Conservation (phyloP, 139 green algal genomes). For the Volvox reticuliferus region DNA sequence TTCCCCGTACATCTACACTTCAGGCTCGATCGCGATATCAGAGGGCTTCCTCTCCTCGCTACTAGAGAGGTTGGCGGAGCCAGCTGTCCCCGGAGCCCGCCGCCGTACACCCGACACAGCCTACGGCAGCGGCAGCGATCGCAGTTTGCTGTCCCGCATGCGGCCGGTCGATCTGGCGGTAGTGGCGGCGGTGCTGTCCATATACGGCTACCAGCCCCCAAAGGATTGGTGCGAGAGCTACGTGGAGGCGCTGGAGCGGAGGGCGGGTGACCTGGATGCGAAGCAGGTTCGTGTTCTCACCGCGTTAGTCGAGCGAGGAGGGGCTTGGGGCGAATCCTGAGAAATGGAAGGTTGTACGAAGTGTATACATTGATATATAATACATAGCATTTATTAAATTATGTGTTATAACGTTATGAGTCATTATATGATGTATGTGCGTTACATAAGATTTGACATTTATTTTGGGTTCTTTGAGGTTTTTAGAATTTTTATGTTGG, state of each 20-base stretch:
- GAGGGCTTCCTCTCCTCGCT: constrained; percentile 34
- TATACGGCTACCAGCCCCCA: constrained; percentile 24
- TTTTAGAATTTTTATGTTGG: too few species aligned
- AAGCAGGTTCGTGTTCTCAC: constrained; percentile 10
- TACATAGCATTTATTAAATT: too few species aligned
- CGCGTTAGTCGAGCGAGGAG: too few species aligned
- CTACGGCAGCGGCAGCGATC: neutral
- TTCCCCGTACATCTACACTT: neutral
- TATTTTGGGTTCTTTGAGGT: too few species aligned
- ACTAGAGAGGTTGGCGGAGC: neutral
- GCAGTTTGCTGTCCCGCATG: constrained; percentile 26
- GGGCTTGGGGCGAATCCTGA: too few species aligned
- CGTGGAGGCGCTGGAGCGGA: constrained; percentile 9
- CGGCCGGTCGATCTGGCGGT: constrained; percentile 7
- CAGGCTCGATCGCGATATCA: constrained; percentile 27
- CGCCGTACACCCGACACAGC: too few species aligned
- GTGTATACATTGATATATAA: too few species aligned
- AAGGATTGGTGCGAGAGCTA: neutral
- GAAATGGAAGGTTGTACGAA: too few species aligned
- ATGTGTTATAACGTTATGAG: too few species aligned
- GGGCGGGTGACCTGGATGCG: neutral
- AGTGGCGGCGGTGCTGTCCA: constrained; percentile 44
- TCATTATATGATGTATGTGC: too few species aligned
- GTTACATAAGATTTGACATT: too few species aligned
- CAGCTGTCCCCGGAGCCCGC: neutral